phyloP scores from a whole-genome alignment of 495 filamentous ascomycete species.

The Penicillium odoratum region DNA sequence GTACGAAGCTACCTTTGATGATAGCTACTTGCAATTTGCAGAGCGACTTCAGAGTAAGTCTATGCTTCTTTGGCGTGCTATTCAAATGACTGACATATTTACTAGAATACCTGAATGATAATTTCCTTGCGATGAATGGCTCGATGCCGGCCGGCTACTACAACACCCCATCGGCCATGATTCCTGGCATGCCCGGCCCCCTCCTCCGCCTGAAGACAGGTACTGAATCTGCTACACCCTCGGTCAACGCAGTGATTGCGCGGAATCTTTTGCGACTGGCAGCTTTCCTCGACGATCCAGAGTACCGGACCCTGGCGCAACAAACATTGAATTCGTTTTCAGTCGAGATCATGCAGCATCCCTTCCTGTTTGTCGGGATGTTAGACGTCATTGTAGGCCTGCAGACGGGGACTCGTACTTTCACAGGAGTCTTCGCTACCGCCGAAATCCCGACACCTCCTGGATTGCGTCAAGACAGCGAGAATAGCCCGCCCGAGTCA shows the following conservation, averaged over 20 bases:
- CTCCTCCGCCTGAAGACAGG: constrained; percentile 90
- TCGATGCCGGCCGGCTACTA: constrained; percentile 72
- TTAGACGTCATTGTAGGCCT: constrained; percentile 74
- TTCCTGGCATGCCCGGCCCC: constrained; percentile 69
- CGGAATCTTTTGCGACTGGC: constrained; percentile 81
- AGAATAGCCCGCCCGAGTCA: constrained; percentile 30
- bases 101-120: constrained; percentile 62
- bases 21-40: constrained; percentile 77
- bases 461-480: constrained; percentile 20
- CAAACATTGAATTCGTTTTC: constrained; percentile 83
- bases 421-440: constrained; percentile 43
- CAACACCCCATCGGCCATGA: constrained; percentile 64
- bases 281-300: constrained; percentile 64
- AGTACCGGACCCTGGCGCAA: constrained; percentile 63
- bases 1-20: constrained; percentile 85
- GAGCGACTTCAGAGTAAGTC: constrained; percentile 73
- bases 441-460: constrained; percentile 20
- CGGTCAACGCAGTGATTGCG: constrained; percentile 80
- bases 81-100: constrained; percentile 15
- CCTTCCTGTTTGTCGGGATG: constrained; percentile 80
- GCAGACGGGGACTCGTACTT: constrained; percentile 52
- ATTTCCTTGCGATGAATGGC: constrained; percentile 62
- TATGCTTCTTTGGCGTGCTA: not conserved
- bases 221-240: constrained; percentile 88
- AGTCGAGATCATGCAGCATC: constrained; percentile 87